A percentile compares a stretch with the other conserved stretches of the same genome.
These are phyloP conservation scores for Eucalyptus rudis DNA, from an alignment of 345 rosid genomes.

Conservation along the genomic window DNA sequence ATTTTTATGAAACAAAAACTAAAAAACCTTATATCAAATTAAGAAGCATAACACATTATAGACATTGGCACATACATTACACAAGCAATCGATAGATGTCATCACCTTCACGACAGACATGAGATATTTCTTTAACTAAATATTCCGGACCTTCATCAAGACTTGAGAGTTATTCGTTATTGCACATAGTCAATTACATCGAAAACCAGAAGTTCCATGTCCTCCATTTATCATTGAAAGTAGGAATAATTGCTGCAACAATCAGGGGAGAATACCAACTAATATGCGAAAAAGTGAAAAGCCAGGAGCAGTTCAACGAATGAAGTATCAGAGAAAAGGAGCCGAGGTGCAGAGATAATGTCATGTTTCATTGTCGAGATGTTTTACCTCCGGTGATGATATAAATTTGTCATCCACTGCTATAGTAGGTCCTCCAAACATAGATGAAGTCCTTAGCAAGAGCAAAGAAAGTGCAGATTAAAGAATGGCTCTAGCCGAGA, in stretches of 20 bases:
- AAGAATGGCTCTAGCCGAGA: not conserved
- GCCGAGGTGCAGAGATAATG: too few species aligned
- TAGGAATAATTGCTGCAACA: accelerated
- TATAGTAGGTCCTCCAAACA: not conserved
- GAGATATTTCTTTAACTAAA: not conserved
- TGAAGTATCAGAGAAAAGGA: too few species aligned
- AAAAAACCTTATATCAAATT: too few species aligned
- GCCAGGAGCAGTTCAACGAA: too few species aligned
- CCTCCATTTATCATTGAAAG: accelerated
- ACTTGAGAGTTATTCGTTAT: not conserved
- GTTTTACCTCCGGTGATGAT: too few species aligned
- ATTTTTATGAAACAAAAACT: not conserved
- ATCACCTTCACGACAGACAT: not conserved
- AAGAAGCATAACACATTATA: not conserved
- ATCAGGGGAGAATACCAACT: too few species aligned
- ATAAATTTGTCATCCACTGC: too few species aligned
- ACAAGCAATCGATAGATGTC: not conserved
- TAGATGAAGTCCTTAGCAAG: not conserved
- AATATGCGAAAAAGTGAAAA: accelerated
- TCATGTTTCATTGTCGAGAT: too few species aligned
- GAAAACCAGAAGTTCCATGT: too few species aligned
- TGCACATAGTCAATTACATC: not conserved
- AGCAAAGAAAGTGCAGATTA: not conserved
- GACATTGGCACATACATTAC: not conserved
- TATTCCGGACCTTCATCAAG: not conserved